These are phyloP conservation scores for Plasmodium vivax DNA, from an alignment of 169 alveolate genomes.

Conservation along the genomic window DNA sequence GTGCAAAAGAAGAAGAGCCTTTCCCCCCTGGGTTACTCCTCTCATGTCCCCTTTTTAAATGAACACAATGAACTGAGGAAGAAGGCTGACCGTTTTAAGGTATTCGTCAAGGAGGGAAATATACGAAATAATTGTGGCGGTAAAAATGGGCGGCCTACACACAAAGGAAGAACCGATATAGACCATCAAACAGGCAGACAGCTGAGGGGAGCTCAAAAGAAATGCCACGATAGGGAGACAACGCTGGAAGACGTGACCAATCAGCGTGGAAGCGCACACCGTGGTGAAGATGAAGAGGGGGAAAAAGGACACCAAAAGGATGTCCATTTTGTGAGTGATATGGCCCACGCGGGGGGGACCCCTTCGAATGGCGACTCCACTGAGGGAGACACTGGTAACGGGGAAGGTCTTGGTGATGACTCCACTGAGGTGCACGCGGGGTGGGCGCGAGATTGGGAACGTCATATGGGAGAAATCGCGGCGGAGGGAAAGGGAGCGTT, in stretches of 20 bases:
- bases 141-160: neutral
- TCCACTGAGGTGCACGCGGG: neutral
- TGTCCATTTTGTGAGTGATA: neutral
- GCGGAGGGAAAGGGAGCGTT: neutral
- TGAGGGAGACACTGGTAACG: neutral
- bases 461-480: neutral
- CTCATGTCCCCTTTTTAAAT: conserved; percentile 1
- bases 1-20: neutral
- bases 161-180: neutral
- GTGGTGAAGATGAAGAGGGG: neutral
- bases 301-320: neutral
- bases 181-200: neutral
- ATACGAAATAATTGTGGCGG: neutral
- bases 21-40: neutral
- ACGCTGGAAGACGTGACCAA: neutral
- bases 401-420: neutral
- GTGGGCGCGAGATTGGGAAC: neutral
- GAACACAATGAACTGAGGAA: neutral
- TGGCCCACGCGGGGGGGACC: neutral
- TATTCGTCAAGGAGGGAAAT: conserved; percentile 4
- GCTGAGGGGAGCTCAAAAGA: neutral
- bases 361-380: neutral
- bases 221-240: neutral
- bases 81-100: neutral
- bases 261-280: neutral